Percentiles rank a stretch among this genome's conserved stretches.
These are phyloP conservation scores for Coniferiporia weirii DNA, from an alignment of 1,284 basidiomycete genomes.

Conservation along the genomic window DNA sequence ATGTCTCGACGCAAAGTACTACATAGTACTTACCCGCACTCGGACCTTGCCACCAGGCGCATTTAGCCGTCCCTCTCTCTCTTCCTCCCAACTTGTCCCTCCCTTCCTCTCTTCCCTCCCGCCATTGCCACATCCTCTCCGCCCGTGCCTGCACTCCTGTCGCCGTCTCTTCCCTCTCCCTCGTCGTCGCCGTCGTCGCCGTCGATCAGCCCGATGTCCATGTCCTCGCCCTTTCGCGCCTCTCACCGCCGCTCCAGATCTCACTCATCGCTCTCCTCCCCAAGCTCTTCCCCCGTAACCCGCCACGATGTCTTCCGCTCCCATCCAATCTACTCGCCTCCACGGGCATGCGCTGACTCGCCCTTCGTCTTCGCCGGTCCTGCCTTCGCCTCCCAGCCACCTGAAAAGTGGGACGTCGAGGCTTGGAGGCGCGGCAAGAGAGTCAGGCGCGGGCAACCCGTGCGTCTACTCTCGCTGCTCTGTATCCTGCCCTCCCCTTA, in stretches of 20 bases:
- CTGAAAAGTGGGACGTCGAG: conserved; percentile 48
- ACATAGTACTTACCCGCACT: too few species aligned
- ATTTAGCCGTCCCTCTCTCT: too few species aligned
- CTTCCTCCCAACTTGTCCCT: too few species aligned
- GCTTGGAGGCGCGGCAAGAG: conserved; percentile 50
- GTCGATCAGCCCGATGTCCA: conserved; percentile 21
- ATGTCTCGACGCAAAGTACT: too few species aligned
- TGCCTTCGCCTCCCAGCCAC: conserved; percentile 19
- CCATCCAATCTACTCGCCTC: conserved; percentile 39
- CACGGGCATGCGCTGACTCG: conserved; percentile 31
- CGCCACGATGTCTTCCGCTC: conserved; percentile 26
- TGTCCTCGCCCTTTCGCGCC: conserved; percentile 35
- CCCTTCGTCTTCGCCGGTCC: conserved; percentile 21
- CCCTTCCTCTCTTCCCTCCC: background rate
- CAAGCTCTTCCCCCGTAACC: conserved; percentile 29
- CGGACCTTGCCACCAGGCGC: too few species aligned
- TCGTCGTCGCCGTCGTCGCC: conserved; percentile 1
- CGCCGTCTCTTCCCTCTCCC: background rate
- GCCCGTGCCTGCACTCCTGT: background rate
- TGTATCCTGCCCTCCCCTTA: conserved; percentile 6
- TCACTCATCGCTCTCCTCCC: conserved; percentile 43
- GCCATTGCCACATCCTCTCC: background rate
- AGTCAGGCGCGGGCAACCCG: conserved; percentile 40
- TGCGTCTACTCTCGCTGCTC: conserved; percentile 27
- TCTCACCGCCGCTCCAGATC: conserved; percentile 47